phyloP scores from a whole-genome alignment of 2,329 filamentous ascomycete genomes.

The Hypoxylon sp. region DNA sequence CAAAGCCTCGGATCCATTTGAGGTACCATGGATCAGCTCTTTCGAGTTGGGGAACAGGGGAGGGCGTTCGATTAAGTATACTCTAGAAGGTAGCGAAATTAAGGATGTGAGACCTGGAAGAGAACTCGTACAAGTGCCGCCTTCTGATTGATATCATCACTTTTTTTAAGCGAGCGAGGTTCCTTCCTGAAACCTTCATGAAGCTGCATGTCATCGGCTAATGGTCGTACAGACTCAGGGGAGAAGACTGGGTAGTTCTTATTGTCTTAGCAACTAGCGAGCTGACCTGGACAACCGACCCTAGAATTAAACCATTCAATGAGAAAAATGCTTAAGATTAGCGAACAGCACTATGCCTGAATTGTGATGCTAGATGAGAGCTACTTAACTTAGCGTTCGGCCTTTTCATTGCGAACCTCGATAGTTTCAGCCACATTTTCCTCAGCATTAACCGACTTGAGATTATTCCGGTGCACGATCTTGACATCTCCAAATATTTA shows the following conservation, averaged over 20 bases:
- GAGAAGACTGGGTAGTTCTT: not conserved
- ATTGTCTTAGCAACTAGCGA: too few relatives aligned
- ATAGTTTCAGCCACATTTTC: conserved; percentile 16
- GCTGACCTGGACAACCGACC: too few relatives aligned
- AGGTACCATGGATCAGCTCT: not conserved
- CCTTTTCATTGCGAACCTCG: conserved; percentile 14
- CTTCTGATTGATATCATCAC: not conserved
- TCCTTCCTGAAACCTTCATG: not conserved
- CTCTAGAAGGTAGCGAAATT: not conserved
- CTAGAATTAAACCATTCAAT: too few relatives aligned
- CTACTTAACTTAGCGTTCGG: not conserved
- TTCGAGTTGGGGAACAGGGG: not conserved
- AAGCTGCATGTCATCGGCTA: not conserved
- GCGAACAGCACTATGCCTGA: too few relatives aligned
- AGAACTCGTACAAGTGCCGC: not conserved
- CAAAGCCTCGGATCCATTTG: not conserved
- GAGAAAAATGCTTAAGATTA: too few relatives aligned
- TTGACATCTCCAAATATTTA: conserved; percentile 56
- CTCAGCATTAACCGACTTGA: conserved; percentile 21
- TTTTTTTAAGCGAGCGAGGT: not conserved
- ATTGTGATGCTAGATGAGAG: too few relatives aligned
- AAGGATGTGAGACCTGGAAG: not conserved
- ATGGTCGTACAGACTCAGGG: not conserved
- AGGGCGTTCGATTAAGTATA: not conserved
- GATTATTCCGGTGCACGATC: conserved; percentile 9